Percentiles rank a stretch among this genome's conserved stretches.
These are phyloP conservation scores for Globisporangium nagaii DNA, from an alignment of 352 stramenopile genomes.

Conservation along the genomic window DNA sequence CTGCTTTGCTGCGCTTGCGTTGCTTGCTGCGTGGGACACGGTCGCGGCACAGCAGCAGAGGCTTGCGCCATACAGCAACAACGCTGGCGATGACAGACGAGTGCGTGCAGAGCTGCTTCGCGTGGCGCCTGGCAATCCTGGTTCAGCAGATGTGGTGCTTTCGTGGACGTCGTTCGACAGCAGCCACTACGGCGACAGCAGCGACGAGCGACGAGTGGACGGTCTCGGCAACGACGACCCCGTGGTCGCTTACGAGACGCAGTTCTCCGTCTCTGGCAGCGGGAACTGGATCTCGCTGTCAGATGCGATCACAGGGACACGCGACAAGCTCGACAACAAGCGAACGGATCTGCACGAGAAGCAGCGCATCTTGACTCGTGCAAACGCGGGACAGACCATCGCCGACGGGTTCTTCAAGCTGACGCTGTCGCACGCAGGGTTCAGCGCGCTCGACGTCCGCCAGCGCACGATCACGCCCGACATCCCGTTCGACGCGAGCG, in stretches of 20 bases:
- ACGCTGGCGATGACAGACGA: constrained; percentile 10
- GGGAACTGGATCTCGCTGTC: constrained; percentile 32
- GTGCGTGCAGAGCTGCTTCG: constrained; percentile 23
- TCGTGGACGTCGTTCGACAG: constrained; percentile 44
- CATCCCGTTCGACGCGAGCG: constrained; percentile 76
- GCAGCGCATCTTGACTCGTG: constrained; percentile 49
- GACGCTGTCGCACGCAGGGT: constrained; percentile 30
- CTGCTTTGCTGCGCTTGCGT: not conserved
- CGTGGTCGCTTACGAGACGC: constrained; percentile 48
- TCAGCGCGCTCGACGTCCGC: constrained; percentile 29
- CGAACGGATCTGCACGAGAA: constrained; percentile 27
- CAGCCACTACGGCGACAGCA: constrained; percentile 3
- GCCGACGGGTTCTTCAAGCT: constrained; percentile 52
- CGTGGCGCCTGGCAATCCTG: constrained; percentile 35
- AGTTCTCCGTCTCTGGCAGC: constrained; percentile 40
- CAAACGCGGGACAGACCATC: constrained; percentile 38
- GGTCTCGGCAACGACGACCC: constrained; percentile 16
- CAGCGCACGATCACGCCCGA: constrained; percentile 35
- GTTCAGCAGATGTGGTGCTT: constrained; percentile 26
- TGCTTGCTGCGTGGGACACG: not conserved
- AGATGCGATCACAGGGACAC: constrained; percentile 26
- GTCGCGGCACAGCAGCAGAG: not conserved
- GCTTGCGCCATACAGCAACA: not conserved
- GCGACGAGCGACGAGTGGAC: constrained; percentile 5
- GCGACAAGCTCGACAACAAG: not conserved